Evolutionary conservation across 1,139 yeast species (phyloP).

Genomic region (Chernovozyma aurita): DNA sequence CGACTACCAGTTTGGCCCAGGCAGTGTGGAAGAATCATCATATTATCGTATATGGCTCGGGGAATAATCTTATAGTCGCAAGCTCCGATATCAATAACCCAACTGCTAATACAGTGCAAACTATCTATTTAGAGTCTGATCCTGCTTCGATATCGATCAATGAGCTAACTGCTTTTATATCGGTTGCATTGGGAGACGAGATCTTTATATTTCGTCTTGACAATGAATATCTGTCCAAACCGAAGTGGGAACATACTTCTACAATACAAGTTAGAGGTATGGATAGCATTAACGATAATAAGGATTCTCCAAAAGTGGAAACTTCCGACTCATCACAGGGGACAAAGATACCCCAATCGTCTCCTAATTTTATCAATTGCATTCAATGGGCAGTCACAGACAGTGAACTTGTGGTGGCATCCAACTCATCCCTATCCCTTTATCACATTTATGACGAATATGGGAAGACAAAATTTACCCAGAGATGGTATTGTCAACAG

Average conservation of each 20-base stretch:
- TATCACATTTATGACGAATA: conserved; percentile 49
- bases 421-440: conserved; percentile 45
- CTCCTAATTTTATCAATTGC: conserved; percentile 32
- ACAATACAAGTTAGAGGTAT: conserved; percentile 7
- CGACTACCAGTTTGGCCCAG: conserved; percentile 54
- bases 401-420: conserved; percentile 60
- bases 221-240: conserved; percentile 38
- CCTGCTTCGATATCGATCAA: conserved; percentile 66
- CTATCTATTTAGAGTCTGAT: conserved; percentile 66
- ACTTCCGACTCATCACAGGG: neutral
- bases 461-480: conserved; percentile 30
- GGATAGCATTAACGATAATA: neutral
- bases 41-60: conserved; percentile 76
- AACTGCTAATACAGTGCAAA: conserved; percentile 49
- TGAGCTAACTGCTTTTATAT: conserved; percentile 50
- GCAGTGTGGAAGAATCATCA: conserved; percentile 65
- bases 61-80: conserved; percentile 71
- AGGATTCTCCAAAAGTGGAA: neutral
- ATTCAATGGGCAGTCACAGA: conserved; percentile 63
- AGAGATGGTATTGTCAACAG: conserved; percentile 55
- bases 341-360: neutral
- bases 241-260: conserved; percentile 44
- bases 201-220: conserved; percentile 40
- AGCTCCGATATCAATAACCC: conserved; percentile 14
- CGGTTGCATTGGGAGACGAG: conserved; percentile 35